phyloP scores from a whole-genome alignment of 345 rosid species.

The Citrus reticulata region DNA sequence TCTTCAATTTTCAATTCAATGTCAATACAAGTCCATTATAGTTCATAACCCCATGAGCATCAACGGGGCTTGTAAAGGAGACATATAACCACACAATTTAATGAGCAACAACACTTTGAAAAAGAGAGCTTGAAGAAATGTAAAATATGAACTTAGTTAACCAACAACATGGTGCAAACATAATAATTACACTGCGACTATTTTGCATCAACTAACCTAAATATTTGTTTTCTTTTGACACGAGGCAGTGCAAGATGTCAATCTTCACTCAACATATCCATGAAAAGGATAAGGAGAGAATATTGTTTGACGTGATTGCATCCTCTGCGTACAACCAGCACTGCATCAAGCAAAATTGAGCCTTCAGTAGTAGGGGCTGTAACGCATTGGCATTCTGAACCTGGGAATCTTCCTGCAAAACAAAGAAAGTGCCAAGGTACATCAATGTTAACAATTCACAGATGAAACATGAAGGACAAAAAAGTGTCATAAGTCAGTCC shows the following conservation, averaged over 20 bases:
- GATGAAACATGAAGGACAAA: not conserved
- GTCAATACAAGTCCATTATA: not conserved
- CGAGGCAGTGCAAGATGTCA: not conserved
- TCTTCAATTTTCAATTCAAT: not conserved
- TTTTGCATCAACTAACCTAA: not conserved
- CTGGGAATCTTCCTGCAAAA: conserved; percentile 60
- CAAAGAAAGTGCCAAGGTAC: not conserved
- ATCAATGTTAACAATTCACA: not conserved
- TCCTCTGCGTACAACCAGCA: not conserved
- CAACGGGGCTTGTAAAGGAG: not conserved
- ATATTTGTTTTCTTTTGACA: conserved; percentile 1
- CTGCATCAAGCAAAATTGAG: not conserved
- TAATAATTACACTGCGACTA: not conserved
- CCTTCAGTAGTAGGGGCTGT: conserved; percentile 58
- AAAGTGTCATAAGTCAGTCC: not conserved
- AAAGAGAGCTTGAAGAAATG: not conserved
- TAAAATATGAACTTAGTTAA: not conserved
- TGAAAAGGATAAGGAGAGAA: not conserved
- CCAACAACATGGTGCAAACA: not conserved
- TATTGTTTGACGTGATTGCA: not conserved
- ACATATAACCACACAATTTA: not conserved
- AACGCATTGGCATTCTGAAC: conserved; percentile 58
- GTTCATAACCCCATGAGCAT: not conserved
- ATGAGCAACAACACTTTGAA: not conserved
- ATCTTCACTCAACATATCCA: not conserved